Percentiles rank a stretch among this genome's conserved stretches.
phyloP scores from a whole-genome alignment of 345 rosid genomes.

The Syzygium jambos region DNA sequence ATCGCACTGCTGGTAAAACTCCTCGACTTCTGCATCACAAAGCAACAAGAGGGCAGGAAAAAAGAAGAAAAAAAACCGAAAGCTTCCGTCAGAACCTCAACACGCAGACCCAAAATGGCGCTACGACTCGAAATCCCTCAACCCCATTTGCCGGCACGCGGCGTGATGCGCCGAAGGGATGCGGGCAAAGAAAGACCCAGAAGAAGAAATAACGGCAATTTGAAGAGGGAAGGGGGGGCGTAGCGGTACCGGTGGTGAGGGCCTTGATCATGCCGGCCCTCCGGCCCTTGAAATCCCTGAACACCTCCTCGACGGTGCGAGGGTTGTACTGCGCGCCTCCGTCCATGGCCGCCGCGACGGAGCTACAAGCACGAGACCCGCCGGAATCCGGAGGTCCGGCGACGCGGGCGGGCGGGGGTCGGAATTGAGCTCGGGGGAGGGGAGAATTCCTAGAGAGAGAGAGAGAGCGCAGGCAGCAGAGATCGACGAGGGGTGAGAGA shows the following conservation, averaged over 20 bases:
- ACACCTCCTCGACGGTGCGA: slow-evolving; percentile 70
- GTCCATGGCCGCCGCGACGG: slow-evolving; percentile 23
- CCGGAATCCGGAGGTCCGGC: neutral
- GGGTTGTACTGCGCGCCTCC: slow-evolving; percentile 49
- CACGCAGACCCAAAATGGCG: neutral
- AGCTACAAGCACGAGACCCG: neutral
- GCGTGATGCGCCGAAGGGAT: neutral
- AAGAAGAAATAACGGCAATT: too few species aligned
- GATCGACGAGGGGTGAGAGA: neutral
- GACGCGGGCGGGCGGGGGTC: neutral
- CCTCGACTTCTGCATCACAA: slow-evolving; percentile 49
- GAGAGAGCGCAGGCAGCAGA: neutral
- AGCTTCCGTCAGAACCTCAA: neutral
- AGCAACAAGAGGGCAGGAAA: neutral
- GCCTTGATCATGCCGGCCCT: slow-evolving; percentile 67
- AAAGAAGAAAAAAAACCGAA: neutral
- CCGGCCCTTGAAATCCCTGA: slow-evolving; percentile 65
- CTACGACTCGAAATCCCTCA: neutral
- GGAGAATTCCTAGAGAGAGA: neutral
- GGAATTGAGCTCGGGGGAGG: neutral
- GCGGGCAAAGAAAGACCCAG: too few species aligned
- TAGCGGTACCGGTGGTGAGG: slow-evolving; percentile 38
- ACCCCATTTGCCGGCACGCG: neutral
- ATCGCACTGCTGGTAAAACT: slow-evolving; percentile 67
- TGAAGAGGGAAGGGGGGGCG: too few species aligned